Conservation (phyloP, 2,329 filamentous ascomycete genomes). For the Fusarium sulawesiense region DNA sequence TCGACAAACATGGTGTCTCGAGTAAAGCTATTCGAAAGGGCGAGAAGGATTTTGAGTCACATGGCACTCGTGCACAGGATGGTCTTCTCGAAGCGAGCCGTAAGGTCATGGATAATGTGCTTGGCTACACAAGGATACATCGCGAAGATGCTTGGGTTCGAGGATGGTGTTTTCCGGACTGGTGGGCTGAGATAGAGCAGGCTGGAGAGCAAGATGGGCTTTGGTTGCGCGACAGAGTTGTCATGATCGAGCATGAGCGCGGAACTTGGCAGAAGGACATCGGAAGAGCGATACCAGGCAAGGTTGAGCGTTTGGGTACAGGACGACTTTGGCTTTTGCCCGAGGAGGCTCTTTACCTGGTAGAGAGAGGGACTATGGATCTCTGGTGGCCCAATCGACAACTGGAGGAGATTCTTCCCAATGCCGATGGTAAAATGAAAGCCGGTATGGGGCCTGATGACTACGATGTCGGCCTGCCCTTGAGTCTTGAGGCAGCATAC, state of each 20-base stretch:
- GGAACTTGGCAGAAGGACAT: constrained; percentile 81
- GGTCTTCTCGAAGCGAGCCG: constrained; percentile 83
- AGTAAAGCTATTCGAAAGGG: constrained; percentile 84
- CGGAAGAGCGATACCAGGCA: constrained; percentile 72
- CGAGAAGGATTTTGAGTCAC: constrained; percentile 96
- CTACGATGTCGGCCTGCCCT: constrained; percentile 76
- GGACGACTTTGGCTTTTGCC: constrained; percentile 85
- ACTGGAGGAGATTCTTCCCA: constrained; percentile 62
- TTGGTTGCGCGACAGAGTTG: constrained; percentile 63
- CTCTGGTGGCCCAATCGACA: constrained; percentile 79
- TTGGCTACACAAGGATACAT: constrained; percentile 81
- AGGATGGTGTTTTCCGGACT: constrained; percentile 79
- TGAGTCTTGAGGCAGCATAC: constrained; percentile 93
- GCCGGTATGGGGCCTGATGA: constrained; percentile 50
- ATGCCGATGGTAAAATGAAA: constrained; percentile 42
- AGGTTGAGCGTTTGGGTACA: constrained; percentile 65
- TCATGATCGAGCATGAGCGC: constrained; percentile 76
- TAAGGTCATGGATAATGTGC: constrained; percentile 87
- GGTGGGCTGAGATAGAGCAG: constrained; percentile 54
- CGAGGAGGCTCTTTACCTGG: constrained; percentile 89
- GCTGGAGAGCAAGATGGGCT: constrained; percentile 45
- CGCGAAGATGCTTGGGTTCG: constrained; percentile 72
- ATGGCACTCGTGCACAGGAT: constrained; percentile 86
- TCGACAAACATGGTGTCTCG: constrained; percentile 62
- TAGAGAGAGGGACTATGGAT: constrained; percentile 89